Evolutionary conservation across 2,329 filamentous ascomycete genomes (phyloP).

Genomic region (Shiraia bambusicola): DNA sequence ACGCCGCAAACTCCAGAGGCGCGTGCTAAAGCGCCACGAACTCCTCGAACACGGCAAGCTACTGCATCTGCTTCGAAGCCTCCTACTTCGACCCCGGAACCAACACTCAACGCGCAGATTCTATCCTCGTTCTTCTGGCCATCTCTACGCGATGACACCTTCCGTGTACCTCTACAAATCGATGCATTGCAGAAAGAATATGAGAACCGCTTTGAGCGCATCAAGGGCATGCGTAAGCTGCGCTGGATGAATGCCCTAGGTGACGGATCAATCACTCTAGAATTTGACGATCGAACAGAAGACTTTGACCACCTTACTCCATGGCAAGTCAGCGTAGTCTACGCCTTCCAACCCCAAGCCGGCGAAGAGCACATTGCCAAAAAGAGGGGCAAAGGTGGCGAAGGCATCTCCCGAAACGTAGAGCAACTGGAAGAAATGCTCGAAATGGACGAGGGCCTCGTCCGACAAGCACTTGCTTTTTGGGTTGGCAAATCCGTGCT

Average conservation of each 20-base stretch:
- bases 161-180: constrained; percentile 63
- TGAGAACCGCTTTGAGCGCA: constrained; percentile 70
- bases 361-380: constrained; percentile 30
- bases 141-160: constrained; percentile 68
- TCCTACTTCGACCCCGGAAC: constrained; percentile 30
- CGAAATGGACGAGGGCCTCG: constrained; percentile 72
- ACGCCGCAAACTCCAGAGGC: constrained; percentile 22
- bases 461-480: constrained; percentile 67
- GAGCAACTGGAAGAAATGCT: constrained; percentile 56
- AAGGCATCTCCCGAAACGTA: constrained; percentile 44
- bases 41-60: constrained; percentile 28
- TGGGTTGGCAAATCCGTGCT: constrained; percentile 72
- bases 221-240: constrained; percentile 83
- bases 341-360: constrained; percentile 67
- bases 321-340: constrained; percentile 85
- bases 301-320: constrained; percentile 74
- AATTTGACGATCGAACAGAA: constrained; percentile 77
- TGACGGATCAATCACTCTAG: constrained; percentile 75
- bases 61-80: constrained; percentile 12
- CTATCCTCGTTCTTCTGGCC: constrained; percentile 95
- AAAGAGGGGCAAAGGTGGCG: constrained; percentile 18
- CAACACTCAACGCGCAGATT: constrained; percentile 73
- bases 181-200: constrained; percentile 67
- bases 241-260: constrained; percentile 86
- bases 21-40: constrained; percentile 17